A percentile compares a stretch with the other conserved stretches of the same genome.
These are phyloP conservation scores for Claviceps maximensis DNA, from an alignment of 2,329 filamentous ascomycete species.

Conservation along the genomic window DNA sequence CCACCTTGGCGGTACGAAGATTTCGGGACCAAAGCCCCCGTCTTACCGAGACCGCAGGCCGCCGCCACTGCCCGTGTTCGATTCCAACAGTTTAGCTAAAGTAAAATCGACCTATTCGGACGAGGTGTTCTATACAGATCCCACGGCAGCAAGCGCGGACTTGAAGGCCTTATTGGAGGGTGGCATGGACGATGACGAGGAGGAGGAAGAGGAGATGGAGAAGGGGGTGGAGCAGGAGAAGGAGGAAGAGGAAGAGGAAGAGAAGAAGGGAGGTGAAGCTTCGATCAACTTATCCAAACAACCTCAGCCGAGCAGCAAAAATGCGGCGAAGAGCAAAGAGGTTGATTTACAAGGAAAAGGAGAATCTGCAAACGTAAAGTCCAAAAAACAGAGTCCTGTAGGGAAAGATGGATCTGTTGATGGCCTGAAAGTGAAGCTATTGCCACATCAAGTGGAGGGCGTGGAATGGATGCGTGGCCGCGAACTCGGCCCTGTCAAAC, in stretches of 20 bases:
- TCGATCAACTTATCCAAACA: neutral
- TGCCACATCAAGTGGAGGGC: slow-evolving; percentile 90
- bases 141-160: slow-evolving; percentile 58
- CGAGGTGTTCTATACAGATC: slow-evolving; percentile 53
- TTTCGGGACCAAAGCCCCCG: slow-evolving; percentile 34
- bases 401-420: slow-evolving; percentile 45
- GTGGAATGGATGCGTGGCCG: slow-evolving; percentile 92
- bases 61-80: slow-evolving; percentile 34
- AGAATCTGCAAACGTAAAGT: slow-evolving; percentile 9
- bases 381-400: slow-evolving; percentile 8
- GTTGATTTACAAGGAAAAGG: slow-evolving; percentile 8
- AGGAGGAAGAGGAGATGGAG: slow-evolving; percentile 31
- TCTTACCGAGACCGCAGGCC: slow-evolving; percentile 33
- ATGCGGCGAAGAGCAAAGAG: slow-evolving; percentile 8
- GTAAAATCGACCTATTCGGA: slow-evolving; percentile 19
- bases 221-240: neutral
- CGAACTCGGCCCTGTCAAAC: slow-evolving; percentile 75
- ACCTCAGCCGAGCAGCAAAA: neutral
- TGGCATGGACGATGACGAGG: slow-evolving; percentile 62
- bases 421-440: slow-evolving; percentile 73
- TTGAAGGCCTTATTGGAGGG: slow-evolving; percentile 74
- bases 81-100: slow-evolving; percentile 20
- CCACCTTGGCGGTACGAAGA: slow-evolving; percentile 33
- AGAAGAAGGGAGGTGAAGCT: neutral
- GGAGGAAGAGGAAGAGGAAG: neutral